These are phyloP conservation scores for Bacterosira constricta DNA, from an alignment of 108 stramenopile species.

Conservation along the genomic window DNA sequence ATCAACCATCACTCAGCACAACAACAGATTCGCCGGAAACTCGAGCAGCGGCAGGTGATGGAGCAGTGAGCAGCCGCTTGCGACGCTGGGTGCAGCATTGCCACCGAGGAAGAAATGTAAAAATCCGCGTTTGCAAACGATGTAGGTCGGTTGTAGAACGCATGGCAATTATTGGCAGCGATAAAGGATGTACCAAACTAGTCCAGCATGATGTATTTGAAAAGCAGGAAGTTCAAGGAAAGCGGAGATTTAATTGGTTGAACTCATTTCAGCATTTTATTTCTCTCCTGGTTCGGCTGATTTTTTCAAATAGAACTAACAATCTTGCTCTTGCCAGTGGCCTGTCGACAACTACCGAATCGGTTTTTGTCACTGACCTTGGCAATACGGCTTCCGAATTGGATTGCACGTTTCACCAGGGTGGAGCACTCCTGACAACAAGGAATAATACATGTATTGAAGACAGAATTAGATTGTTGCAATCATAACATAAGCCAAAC, in stretches of 20 bases:
- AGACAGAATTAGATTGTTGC: background rate
- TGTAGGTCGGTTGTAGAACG: no score
- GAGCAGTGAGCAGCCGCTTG: no score
- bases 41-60: no score
- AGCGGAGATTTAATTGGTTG: background rate
- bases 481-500: background rate
- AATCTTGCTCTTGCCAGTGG: conserved; percentile 46
- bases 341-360: conserved; percentile 86
- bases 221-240: no score
- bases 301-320: background rate
- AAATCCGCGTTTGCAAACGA: no score
- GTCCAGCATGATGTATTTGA: no score
- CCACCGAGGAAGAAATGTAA: no score
- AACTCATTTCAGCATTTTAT: background rate
- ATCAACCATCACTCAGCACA: no score
- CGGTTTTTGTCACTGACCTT: conserved; percentile 80
- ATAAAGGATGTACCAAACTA: no score
- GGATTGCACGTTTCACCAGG: conserved; percentile 93
- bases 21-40: no score
- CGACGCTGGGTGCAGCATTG: no score
- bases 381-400: conserved; percentile 93
- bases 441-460: background rate
- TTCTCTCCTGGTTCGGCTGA: background rate
- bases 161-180: no score
- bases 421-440: conserved; percentile 32